A percentile compares a stretch with the other conserved stretches of the same genome.
Conservation (phyloP, 164 flowering plant species). For the Santalum album region DNA sequence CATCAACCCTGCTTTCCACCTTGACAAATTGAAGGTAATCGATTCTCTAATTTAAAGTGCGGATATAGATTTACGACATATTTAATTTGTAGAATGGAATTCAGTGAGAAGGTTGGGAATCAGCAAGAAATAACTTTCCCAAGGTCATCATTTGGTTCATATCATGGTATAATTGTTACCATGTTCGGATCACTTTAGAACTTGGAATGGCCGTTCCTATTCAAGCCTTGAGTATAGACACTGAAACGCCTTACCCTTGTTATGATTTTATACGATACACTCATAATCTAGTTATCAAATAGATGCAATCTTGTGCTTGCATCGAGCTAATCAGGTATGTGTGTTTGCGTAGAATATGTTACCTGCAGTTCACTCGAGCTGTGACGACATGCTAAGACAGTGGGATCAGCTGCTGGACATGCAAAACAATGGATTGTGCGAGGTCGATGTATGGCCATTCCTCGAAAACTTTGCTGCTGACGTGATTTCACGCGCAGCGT, state of each 20-base stretch:
- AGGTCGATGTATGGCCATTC: conserved; percentile 1
- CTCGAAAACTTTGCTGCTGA: neutral
- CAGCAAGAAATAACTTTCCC: too few relatives aligned
- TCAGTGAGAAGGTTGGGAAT: too few relatives aligned
- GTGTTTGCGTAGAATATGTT: conserved; percentile 7
- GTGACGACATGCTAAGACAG: conserved; percentile 5
- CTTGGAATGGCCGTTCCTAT: too few relatives aligned
- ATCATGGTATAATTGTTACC: too few relatives aligned
- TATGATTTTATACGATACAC: neutral
- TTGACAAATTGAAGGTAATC: conserved; percentile 12
- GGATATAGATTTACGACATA: neutral
- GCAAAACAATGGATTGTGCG: neutral
- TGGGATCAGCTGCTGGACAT: conserved; percentile 7
- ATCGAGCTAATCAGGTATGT: too few relatives aligned
- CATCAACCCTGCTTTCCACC: conserved; percentile 20
- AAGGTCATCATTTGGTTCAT: too few relatives aligned
- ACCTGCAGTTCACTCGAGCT: conserved; percentile 10
- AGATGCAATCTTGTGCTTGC: neutral
- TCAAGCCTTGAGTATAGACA: too few relatives aligned
- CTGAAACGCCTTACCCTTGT: too few relatives aligned
- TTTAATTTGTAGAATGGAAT: too few relatives aligned
- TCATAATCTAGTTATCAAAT: neutral
- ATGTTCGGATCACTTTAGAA: too few relatives aligned
- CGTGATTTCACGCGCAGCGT: conserved; percentile 6
- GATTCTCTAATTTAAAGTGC: neutral